These are phyloP conservation scores for Heritiera littoralis DNA, from an alignment of 345 rosid species.

Conservation along the genomic window DNA sequence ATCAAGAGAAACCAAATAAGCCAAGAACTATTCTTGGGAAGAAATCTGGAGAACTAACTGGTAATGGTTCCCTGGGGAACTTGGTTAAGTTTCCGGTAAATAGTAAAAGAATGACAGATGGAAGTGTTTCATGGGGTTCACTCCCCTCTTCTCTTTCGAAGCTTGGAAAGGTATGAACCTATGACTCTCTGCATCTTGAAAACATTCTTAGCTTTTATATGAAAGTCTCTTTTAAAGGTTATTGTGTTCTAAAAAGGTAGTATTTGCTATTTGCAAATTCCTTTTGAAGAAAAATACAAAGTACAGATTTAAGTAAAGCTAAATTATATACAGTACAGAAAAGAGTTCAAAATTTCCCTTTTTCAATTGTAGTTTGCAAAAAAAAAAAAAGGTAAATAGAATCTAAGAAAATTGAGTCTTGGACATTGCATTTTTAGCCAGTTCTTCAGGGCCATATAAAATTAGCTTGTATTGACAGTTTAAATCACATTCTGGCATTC, in stretches of 20 bases:
- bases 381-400: background rate
- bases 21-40: constrained; percentile 47
- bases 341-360: background rate
- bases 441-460: no score
- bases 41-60: constrained; percentile 50
- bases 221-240: background rate
- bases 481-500: background rate
- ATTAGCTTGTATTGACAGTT: background rate
- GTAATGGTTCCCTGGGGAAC: constrained; percentile 64
- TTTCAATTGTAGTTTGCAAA: background rate
- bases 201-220: background rate
- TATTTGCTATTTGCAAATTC: constrained; percentile 12
- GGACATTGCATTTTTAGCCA: background rate
- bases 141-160: constrained; percentile 82
- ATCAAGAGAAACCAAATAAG: constrained; percentile 54
- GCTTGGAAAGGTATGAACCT: constrained; percentile 78
- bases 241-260: background rate
- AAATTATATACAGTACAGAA: background rate
- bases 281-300: background rate
- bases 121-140: constrained; percentile 68
- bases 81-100: constrained; percentile 75
- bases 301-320: background rate
- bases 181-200: constrained; percentile 25
- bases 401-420: background rate
- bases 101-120: constrained; percentile 64